Base-by-base conservation (phyloP, 805 yeast species). In the Cyberlindnera americana region DNA sequence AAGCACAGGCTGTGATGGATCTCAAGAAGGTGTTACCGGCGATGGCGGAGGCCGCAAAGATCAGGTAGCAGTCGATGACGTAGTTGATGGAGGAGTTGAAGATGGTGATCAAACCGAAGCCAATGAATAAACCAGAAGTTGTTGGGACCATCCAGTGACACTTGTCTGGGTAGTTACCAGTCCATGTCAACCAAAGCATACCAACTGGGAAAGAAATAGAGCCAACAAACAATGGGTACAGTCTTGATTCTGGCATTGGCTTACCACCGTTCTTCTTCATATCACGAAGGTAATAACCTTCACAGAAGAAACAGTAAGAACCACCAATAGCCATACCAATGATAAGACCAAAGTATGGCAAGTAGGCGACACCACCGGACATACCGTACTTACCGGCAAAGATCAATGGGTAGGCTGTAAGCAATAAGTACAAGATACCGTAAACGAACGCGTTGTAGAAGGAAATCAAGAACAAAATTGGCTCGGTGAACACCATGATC, bases 61-160 rank as follows among this genome's bases (percentile, higher is more conserved):
- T 50, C 44, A 82, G 66, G 58, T 85, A 85, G 19, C 80, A 67
- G 59, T 85, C 95, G 50, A 85, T 70, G 56, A 85, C 69, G 60
- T 85, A 85, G 61, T 80, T 84, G 52, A 84, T 60, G 19, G 83
- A 73, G 10, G 88, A 77, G 48, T 81, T 65, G 67, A 85, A 85
- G 41, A 85, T 77, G 30, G 78, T 69, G 47, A 82, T 66, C 41
- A 83, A 63, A 27, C 91, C 95, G 47, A 73, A 75, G 11, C 89
- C 90, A 27, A 77, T 72, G 53, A 81, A 71, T 4, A 74, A 44
- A 47, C 86, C 83, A 21, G 85, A 77, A 21, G 77, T 62, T 2
- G 83, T 73, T 29, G 95, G 93, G n/a, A 76, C 85, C 52, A 79
- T 81, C 91, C 91, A 89, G 57, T 82, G 95, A 27, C 86, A 76